Base-by-base conservation (phyloP, 1,284 basidiomycete genomes). In the Heterobasidion annosum region DNA sequence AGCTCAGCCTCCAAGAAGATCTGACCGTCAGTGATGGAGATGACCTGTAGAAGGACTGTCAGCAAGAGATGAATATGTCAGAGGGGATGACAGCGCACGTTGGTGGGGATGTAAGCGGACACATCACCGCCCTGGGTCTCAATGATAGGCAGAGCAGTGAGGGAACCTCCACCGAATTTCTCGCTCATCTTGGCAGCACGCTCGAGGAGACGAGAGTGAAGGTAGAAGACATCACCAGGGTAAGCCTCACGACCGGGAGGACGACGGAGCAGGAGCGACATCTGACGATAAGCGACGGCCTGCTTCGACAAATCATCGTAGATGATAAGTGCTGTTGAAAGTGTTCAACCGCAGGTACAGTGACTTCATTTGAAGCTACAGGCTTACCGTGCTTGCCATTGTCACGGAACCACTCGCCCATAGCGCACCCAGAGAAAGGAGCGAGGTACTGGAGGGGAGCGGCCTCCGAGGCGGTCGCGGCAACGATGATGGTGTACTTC, bases 381-480 rank as follows among this genome's bases (percentile, higher is more conserved):
- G 44, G 67, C 81, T 54, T 64, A 87, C 87, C 84, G 65, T 90
- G 88, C 75, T 92, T 96, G 80, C 93, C 94, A 74, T 99, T 98
- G 80, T 99, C 96, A 81, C 96, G 93, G 96, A 99, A 99, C 96
- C 96, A 99, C 81, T 99, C 96, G 74, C 96, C 96, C 91, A 99
- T 99, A 68, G 96, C 95, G 76, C 93, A 96, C 63, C 96, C 96
- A 66, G 96, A 96, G 93, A 99, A 99, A 67, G 96, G 96, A 68
- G 96, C 96, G 64, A 98, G 90, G 80, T 98, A 99, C 74, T 98
- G 96, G 57, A 99, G 83, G 63, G 96, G 96, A 67, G 96, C 96
- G 68, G 96, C 96, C 79, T 99, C 96, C 46, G 95, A 98, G 59
- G 96, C 96, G 61, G 96, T 99, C 65, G 96, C 96, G 68, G 96